Conservation (phyloP, 352 stramenopile genomes). For the Pythium sp. region DNA sequence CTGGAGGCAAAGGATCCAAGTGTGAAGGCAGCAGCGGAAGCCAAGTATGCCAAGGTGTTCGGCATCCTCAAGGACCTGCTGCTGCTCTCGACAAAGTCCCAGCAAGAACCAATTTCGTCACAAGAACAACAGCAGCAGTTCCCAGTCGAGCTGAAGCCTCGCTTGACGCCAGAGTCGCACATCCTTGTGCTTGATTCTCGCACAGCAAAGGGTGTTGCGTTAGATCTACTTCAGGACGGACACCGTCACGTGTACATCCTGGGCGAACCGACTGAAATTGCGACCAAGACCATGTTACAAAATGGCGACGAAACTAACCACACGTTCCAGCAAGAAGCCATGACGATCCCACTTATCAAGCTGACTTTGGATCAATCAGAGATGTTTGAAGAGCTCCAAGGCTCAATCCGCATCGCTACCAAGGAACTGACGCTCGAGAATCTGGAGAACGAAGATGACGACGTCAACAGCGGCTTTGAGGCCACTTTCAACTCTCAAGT, state of each 20-base stretch:
- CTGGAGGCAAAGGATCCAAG: neutral
- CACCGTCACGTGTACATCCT: slow-evolving; percentile 31
- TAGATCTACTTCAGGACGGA: slow-evolving; percentile 24
- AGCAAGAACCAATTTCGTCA: neutral
- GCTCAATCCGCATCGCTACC: neutral
- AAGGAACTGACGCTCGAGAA: neutral
- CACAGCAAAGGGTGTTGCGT: slow-evolving; percentile 14
- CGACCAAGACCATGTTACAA: neutral
- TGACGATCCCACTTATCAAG: slow-evolving; percentile 10
- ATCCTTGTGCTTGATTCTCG: slow-evolving; percentile 31
- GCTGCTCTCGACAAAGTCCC: neutral
- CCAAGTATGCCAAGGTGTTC: slow-evolving; percentile 9
- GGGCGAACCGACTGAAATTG: slow-evolving; percentile 1
- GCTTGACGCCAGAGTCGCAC: slow-evolving; percentile 21
- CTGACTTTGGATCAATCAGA: neutral
- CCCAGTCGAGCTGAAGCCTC: neutral
- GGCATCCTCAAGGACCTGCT: slow-evolving; percentile 11
- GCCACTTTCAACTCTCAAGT: slow-evolving; percentile 18
- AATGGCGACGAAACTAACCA: no score
- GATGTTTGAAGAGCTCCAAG: neutral
- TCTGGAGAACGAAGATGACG: slow-evolving; percentile 10
- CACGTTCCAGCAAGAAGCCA: neutral
- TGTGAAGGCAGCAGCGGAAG: slow-evolving; percentile 4
- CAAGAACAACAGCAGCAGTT: neutral
- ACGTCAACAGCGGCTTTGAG: neutral